Conservation (phyloP, 75 land plant genomes). For the Isoetes taiwanensis region DNA sequence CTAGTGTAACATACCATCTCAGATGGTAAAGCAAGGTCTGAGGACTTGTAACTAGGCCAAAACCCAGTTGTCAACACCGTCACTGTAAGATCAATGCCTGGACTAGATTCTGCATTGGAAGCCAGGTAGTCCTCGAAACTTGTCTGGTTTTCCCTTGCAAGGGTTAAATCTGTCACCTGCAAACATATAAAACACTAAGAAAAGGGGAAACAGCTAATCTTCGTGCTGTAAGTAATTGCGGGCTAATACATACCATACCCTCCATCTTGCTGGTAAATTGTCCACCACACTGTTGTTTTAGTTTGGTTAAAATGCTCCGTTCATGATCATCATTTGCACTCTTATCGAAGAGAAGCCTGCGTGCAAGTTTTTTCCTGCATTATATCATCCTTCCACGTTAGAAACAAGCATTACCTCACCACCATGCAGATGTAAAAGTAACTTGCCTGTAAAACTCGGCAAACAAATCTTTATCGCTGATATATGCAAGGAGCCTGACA, state of each 20-base stretch:
- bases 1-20: slow-evolving; percentile 52
- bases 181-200: neutral
- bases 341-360: slow-evolving; percentile 74
- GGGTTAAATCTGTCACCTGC: slow-evolving; percentile 88
- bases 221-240: neutral
- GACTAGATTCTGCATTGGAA: slow-evolving; percentile 39
- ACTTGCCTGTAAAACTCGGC: slow-evolving; percentile 81
- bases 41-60: slow-evolving; percentile 98
- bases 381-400: no score
- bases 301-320: slow-evolving; percentile 70
- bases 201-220: neutral
- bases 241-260: slow-evolving; percentile 59
- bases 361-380: slow-evolving; percentile 75
- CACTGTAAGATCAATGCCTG: slow-evolving; percentile 91
- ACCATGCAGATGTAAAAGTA: neutral
- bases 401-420: neutral
- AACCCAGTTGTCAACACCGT: slow-evolving; percentile 91
- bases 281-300: slow-evolving; percentile 90
- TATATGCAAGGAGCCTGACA: slow-evolving; percentile 82
- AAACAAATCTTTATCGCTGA: slow-evolving; percentile 86
- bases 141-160: slow-evolving; percentile 80
- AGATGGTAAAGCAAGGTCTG: slow-evolving; percentile 82
- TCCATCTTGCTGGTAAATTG: slow-evolving; percentile 97
- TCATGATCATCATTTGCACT: slow-evolving; percentile 95
- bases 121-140: slow-evolving; percentile 86